These are phyloP conservation scores for Epichloe gansuensis DNA, from an alignment of 2,329 filamentous ascomycete genomes.

Conservation along the genomic window DNA sequence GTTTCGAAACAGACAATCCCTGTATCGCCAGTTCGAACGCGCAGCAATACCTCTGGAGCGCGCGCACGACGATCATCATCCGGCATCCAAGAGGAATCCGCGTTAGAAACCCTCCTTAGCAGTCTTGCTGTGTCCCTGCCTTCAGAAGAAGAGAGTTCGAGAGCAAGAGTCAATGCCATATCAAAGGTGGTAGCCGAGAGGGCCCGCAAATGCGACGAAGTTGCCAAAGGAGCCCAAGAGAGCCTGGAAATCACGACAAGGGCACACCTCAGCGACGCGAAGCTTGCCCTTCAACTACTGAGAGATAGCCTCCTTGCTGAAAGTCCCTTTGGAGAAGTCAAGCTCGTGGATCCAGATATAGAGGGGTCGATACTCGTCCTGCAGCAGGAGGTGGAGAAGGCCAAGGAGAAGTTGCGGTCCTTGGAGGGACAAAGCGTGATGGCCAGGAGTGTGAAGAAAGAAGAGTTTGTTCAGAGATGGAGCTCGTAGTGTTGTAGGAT, in stretches of 20 bases:
- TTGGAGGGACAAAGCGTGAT: constrained; percentile 25
- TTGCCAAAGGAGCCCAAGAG: constrained; percentile 34
- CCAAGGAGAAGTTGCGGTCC: constrained; percentile 25
- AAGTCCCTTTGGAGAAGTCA: constrained; percentile 34
- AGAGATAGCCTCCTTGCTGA: constrained; percentile 42
- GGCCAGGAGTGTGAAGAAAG: constrained; percentile 33
- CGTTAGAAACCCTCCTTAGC: constrained; percentile 36
- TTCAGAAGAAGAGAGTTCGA: constrained; percentile 12
- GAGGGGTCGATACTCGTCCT: constrained; percentile 37
- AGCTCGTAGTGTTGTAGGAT: neutral
- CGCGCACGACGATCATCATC: constrained; percentile 24
- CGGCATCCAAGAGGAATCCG: constrained; percentile 23
- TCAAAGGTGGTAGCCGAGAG: constrained; percentile 28
- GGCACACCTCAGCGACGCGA: constrained; percentile 33
- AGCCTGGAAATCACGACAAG: constrained; percentile 34
- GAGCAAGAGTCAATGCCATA: constrained; percentile 20
- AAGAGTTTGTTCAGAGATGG: constrained; percentile 32
- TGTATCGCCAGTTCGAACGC: constrained; percentile 23
- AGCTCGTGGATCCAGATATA: constrained; percentile 40
- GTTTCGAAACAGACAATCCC: constrained; percentile 13
- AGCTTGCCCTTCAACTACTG: constrained; percentile 35
- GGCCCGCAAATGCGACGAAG: constrained; percentile 28
- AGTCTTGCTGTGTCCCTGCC: constrained; percentile 33
- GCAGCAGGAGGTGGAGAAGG: constrained; percentile 30
- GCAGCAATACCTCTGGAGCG: constrained; percentile 14